Evolutionary conservation across 2,329 filamentous ascomycete species (phyloP).

Genomic region (Aspergillus thermomutatus): DNA sequence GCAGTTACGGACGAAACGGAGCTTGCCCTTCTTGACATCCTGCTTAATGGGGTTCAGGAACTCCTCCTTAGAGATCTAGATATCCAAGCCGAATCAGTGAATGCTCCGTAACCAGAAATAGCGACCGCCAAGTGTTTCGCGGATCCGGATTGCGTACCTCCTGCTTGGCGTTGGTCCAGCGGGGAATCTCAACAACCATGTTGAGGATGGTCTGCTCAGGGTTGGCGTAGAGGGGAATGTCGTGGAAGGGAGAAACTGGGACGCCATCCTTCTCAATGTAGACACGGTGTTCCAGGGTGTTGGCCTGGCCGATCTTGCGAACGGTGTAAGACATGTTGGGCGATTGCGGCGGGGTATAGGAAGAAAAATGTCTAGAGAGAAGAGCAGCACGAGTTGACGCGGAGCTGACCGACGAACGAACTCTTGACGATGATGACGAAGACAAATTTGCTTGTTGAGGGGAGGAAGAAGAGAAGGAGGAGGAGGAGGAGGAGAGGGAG

Average conservation of each 20-base stretch:
- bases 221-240: slow-evolving; percentile 97
- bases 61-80: slow-evolving; percentile 96
- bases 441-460: slow-evolving; percentile 17
- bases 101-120: not conserved
- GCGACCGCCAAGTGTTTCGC: not conserved
- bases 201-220: slow-evolving; percentile 92
- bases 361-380: slow-evolving; percentile 48
- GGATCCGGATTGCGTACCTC: slow-evolving; percentile 62
- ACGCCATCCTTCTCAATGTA: slow-evolving; percentile 97
- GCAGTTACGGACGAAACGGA: slow-evolving; percentile 99
- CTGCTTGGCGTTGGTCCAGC: slow-evolving; percentile 99
- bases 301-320: slow-evolving; percentile 83
- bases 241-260: slow-evolving; percentile 93
- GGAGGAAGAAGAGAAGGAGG: slow-evolving; percentile 21
- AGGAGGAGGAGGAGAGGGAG: slow-evolving; percentile 19
- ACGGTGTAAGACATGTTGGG: slow-evolving; percentile 59
- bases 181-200: slow-evolving; percentile 99
- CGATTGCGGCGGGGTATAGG: slow-evolving; percentile 25
- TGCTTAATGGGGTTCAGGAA: slow-evolving; percentile 99
- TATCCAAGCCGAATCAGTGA: slow-evolving; percentile 14
- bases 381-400: slow-evolving; percentile 39
- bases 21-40: slow-evolving; percentile 99
- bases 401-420: slow-evolving; percentile 20
- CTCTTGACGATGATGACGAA: slow-evolving; percentile 12
- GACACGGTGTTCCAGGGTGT: slow-evolving; percentile 96